Evolutionary conservation across 2,329 filamentous ascomycete species (phyloP), one percentile per base, ranked within the genome.

Genomic region (Onygena corvina): DNA sequence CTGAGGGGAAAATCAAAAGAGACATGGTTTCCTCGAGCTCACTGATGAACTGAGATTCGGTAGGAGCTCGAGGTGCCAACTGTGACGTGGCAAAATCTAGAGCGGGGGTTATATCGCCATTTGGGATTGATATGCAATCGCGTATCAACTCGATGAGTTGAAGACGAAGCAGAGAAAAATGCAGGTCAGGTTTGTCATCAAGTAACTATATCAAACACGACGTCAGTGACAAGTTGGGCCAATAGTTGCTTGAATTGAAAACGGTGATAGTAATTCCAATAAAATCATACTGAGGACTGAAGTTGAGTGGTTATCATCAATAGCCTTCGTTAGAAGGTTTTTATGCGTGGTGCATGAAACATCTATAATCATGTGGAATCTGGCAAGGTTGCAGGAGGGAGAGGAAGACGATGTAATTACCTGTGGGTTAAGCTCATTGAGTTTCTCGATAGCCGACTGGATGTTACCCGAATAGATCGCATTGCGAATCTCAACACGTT

Each of bases 291-390:
- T 84, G 79, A 85, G 78, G 80, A 85, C 80, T 86, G 81, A 85
- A 84, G 81, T 79, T 71, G 70, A 70, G 71, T 74, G 72, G 71
- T 77, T 79, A 73, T 96, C 90, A 93, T 93, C 92, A 92, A 79
- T 70, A 79, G 81, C 80, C 23, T 46, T 79, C n/a, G 75, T 74
- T 78, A 81, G 80, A 76, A 75, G 75, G 79, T 57, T 96, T 11
- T 46, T 46, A 92, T 87, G 92, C 88, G 92, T 98, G 92, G 92
- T 98, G 92, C 92, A 98, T 98, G 90, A 94, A 89, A 76, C 84
- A 76, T 38, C 77, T 86, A 75, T 94, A 94, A 98, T 98, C 92
- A 92, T 89, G 70, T 53, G 40, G 46, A 54, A 46, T 48, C 45
- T 47, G 49, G 18, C 16, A 25, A 47, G 48, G 21, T 33, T 12